Evolutionary conservation across 768 basidiomycete species (phyloP).

Genomic region (Mycena pura): DNA sequence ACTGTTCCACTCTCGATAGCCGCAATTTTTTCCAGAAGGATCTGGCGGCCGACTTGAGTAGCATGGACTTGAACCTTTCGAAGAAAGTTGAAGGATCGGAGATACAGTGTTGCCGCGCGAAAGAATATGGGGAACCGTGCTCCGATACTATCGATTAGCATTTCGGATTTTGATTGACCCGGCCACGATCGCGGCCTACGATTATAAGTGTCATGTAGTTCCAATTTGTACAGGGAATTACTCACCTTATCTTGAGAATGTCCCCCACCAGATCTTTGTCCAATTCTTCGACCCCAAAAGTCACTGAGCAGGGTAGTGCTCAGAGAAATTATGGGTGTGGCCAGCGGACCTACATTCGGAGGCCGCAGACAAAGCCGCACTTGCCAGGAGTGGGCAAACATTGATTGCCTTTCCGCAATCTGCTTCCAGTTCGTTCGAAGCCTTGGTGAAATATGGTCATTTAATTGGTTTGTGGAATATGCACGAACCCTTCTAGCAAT

Average conservation of each 20-base stretch:
- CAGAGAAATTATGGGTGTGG: neutral
- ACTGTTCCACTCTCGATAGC: constrained; percentile 1
- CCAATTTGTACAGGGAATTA: neutral
- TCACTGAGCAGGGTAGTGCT: neutral
- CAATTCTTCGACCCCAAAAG: neutral
- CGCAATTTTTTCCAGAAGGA: neutral
- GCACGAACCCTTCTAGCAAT: constrained; percentile 2
- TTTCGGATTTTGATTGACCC: no score
- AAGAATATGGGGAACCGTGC: constrained; percentile 1
- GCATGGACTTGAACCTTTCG: neutral
- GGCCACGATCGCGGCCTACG: constrained; percentile 9
- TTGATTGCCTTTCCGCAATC: constrained; percentile 1
- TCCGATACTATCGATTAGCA: constrained; percentile 4
- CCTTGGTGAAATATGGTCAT: neutral
- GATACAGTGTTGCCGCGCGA: neutral
- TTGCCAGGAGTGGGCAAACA: constrained; percentile 8
- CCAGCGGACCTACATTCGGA: neutral
- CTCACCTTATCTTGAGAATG: constrained; percentile 4
- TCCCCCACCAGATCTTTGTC: neutral
- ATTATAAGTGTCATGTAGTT: constrained; percentile 1
- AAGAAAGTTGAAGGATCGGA: constrained; percentile 8
- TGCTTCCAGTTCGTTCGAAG: neutral
- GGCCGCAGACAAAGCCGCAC: constrained; percentile 1
- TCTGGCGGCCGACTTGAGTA: neutral
- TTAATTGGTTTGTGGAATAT: neutral